phyloP scores from a whole-genome alignment of 768 basidiomycete species.

The Pleurotus platypus region DNA sequence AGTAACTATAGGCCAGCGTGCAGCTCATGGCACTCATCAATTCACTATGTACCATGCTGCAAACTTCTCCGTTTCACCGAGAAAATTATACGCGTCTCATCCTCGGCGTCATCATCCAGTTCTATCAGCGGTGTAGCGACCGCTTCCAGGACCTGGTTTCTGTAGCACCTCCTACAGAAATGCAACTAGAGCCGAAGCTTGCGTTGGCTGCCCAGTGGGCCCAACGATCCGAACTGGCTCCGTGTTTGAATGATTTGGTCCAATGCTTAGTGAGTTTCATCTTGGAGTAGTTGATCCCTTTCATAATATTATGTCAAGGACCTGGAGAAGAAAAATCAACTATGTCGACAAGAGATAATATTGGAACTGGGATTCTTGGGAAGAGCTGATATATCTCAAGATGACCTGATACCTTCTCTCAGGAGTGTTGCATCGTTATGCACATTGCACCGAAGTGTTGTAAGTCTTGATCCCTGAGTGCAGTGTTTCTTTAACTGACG shows the following conservation, averaged over 20 bases:
- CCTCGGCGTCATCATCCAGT: constrained; percentile 90
- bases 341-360: constrained; percentile 76
- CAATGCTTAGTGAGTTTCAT: too few species aligned
- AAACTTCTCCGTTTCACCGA: constrained; percentile 88
- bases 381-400: constrained; percentile 47
- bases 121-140: constrained; percentile 91
- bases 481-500: constrained; percentile 2
- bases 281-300: too few species aligned
- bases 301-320: constrained; percentile 32
- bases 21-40: constrained; percentile 88
- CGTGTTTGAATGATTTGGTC: constrained; percentile 67
- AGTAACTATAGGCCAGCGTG: constrained; percentile 59
- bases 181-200: constrained; percentile 41
- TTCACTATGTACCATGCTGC: constrained; percentile 87
- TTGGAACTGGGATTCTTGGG: constrained; percentile 69
- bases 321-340: constrained; percentile 40
- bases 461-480: constrained; percentile 33
- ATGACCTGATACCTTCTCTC: constrained; percentile 66
- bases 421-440: constrained; percentile 75
- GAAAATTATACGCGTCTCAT: constrained; percentile 95
- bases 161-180: constrained; percentile 23
- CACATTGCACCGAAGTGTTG: constrained; percentile 82
- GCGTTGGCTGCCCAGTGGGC: constrained; percentile 79
- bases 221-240: constrained; percentile 74
- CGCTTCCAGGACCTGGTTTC: constrained; percentile 76